These are phyloP conservation scores for Lachancea kluyveri DNA, from an alignment of 805 yeast genomes.

Conservation along the genomic window DNA sequence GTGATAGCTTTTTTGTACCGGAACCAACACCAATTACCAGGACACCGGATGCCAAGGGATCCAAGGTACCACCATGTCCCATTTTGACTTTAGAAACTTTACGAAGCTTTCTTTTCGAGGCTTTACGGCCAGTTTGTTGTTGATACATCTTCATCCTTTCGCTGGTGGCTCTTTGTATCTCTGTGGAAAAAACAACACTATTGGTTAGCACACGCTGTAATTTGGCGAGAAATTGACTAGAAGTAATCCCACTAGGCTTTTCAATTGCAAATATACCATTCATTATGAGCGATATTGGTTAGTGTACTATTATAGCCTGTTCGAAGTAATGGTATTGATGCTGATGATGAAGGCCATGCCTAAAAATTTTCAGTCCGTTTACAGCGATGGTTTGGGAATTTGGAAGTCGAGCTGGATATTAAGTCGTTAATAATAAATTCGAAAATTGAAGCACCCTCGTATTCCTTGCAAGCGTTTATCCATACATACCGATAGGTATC, in stretches of 20 bases:
- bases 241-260: slow-evolving; percentile 81
- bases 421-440: not conserved
- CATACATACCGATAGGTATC: slow-evolving; percentile 43
- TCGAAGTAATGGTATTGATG: too few species aligned
- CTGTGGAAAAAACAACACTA: slow-evolving; percentile 50
- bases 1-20: slow-evolving; percentile 79
- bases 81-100: slow-evolving; percentile 63
- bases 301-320: too few species aligned
- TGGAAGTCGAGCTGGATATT: slow-evolving; percentile 13
- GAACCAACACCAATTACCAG: slow-evolving; percentile 84
- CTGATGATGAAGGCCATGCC: not conserved
- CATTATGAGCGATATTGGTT: slow-evolving; percentile 49
- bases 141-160: slow-evolving; percentile 38
- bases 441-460: not conserved
- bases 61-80: slow-evolving; percentile 98
- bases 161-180: slow-evolving; percentile 44
- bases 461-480: too few species aligned
- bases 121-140: slow-evolving; percentile 36
- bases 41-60: slow-evolving; percentile 94
- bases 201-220: slow-evolving; percentile 58
- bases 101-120: slow-evolving; percentile 46
- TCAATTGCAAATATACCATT: slow-evolving; percentile 90
- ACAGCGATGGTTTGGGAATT: slow-evolving; percentile 12
- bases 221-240: slow-evolving; percentile 64
- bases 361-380: slow-evolving; percentile 5